Percentiles rank a stretch among this genome's conserved stretches.
These are phyloP conservation scores for Crithidia bombi DNA, from an alignment of 208 protist species.

Conservation along the genomic window DNA sequence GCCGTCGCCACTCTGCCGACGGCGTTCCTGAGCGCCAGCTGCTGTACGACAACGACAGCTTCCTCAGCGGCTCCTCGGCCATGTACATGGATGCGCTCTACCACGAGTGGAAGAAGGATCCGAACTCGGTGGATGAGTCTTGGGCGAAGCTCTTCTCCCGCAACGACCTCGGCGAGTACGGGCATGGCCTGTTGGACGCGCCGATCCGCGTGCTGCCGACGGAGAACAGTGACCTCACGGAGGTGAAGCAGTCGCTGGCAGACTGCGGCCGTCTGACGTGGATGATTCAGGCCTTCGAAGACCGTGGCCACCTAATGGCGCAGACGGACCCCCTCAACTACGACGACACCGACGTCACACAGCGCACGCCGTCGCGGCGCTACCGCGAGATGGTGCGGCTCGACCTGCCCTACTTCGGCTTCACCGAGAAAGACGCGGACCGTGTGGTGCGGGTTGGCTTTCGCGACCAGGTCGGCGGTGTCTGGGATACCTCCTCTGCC, in stretches of 20 bases:
- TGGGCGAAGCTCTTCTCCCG: conserved; percentile 72
- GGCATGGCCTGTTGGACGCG: conserved; percentile 58
- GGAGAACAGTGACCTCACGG: conserved; percentile 31
- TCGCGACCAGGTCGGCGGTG: conserved; percentile 69
- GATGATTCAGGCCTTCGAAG: conserved; percentile 92
- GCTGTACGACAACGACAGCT: conserved; percentile 87
- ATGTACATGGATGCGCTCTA: conserved; percentile 90
- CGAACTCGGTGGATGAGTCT: conserved; percentile 72
- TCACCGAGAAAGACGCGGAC: conserved; percentile 66
- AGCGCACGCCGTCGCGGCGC: conserved; percentile 56
- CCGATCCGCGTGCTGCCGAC: conserved; percentile 74
- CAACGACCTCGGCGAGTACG: conserved; percentile 45
- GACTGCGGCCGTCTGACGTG: conserved; percentile 80
- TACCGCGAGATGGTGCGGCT: conserved; percentile 69
- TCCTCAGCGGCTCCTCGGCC: conserved; percentile 76
- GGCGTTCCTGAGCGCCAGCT: conserved; percentile 51
- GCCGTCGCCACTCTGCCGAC: conserved; percentile 26
- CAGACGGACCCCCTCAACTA: conserved; percentile 86
- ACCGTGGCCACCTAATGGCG: conserved; percentile 82
- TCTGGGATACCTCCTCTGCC: conserved; percentile 63
- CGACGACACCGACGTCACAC: conserved; percentile 51
- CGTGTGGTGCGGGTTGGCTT: conserved; percentile 85
- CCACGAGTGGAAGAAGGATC: conserved; percentile 79
- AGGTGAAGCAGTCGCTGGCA: conserved; percentile 73
- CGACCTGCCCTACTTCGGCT: conserved; percentile 86